Percentiles rank a stretch among this genome's conserved stretches.
These are phyloP conservation scores for Filobasidium floriforme DNA, from an alignment of 768 basidiomycete species.

Conservation along the genomic window DNA sequence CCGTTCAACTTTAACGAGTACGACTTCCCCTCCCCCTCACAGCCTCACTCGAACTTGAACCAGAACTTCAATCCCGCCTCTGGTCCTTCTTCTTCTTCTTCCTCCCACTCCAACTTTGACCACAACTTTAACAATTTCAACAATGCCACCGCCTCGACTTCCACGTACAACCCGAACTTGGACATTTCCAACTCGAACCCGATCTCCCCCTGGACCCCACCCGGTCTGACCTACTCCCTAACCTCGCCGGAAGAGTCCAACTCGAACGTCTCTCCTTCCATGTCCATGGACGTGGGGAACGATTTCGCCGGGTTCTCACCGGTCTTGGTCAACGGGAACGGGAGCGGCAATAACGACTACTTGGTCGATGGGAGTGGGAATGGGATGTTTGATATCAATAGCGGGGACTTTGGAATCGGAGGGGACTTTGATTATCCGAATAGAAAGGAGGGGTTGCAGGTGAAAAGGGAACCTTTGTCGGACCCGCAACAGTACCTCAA, in stretches of 20 bases:
- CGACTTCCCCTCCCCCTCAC: background rate
- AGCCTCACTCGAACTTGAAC: background rate
- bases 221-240: background rate
- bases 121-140: no score
- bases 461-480: no score
- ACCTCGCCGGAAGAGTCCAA: background rate
- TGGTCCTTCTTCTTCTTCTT: background rate
- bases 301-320: background rate
- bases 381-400: no score
- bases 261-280: background rate
- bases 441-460: no score
- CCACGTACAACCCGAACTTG: background rate
- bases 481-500: background rate
- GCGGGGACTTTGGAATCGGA: no score
- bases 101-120: background rate
- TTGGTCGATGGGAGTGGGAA: background rate
- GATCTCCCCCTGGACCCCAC: background rate
- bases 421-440: no score
- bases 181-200: no score
- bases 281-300: background rate
- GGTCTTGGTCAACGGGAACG: background rate
- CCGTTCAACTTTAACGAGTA: slow-evolving; percentile 1
- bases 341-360: background rate
- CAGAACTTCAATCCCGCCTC: background rate
- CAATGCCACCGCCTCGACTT: background rate